A percentile compares a stretch with the other conserved stretches of the same genome.
Conservation (phyloP, 768 basidiomycete species). For the Auricularia heimuer region DNA sequence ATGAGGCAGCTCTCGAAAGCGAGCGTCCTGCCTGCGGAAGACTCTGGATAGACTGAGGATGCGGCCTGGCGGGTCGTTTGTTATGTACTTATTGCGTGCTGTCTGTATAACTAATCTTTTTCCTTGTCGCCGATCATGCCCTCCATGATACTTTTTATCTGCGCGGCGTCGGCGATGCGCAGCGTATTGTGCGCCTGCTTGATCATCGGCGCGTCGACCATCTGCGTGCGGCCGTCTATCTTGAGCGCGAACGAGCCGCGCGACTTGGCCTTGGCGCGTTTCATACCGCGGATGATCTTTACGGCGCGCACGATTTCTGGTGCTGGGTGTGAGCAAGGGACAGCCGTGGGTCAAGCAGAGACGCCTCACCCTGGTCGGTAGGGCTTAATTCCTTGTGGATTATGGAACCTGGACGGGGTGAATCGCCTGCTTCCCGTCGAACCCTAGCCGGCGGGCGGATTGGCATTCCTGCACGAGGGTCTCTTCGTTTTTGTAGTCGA, state of each 20-base stretch:
- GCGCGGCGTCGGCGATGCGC: constrained; percentile 42
- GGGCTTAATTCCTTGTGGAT: constrained; percentile 79
- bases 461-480: constrained; percentile 63
- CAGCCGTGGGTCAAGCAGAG: neutral
- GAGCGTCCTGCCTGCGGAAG: neutral
- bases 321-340: neutral
- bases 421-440: constrained; percentile 97
- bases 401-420: constrained; percentile 73
- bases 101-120: too few species aligned
- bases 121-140: too few species aligned
- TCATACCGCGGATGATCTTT: constrained; percentile 60
- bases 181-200: constrained; percentile 61
- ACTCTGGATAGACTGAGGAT: neutral
- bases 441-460: constrained; percentile 76
- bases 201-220: constrained; percentile 90
- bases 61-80: too few species aligned
- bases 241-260: constrained; percentile 70
- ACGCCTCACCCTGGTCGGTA: constrained; percentile 44
- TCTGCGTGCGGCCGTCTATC: constrained; percentile 48
- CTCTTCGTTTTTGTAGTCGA: constrained; percentile 69
- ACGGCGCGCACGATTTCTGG: constrained; percentile 70
- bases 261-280: constrained; percentile 38
- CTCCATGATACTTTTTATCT: constrained; percentile 9
- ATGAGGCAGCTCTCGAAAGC: constrained; percentile 20
- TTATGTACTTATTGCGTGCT: too few species aligned